phyloP scores from a whole-genome alignment of 805 yeast genomes.

The Hanseniaspora osmophila region DNA sequence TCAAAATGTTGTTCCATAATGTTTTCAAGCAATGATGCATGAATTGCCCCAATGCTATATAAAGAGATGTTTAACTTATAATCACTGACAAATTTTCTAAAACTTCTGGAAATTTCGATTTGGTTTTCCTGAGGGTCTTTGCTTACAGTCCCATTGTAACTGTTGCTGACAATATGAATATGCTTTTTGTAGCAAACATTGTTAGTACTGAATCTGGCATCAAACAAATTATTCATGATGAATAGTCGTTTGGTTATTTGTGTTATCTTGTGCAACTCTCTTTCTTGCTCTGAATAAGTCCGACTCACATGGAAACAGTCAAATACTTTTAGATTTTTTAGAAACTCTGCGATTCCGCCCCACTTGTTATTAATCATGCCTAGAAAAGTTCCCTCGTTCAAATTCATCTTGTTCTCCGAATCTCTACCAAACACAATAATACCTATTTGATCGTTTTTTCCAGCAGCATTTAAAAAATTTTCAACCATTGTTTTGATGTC shows the following conservation, averaged over 20 bases:
- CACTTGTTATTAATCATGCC: slow-evolving; percentile 33
- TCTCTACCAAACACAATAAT: slow-evolving; percentile 34
- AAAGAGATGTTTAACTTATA: background rate
- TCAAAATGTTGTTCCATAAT: slow-evolving; percentile 1
- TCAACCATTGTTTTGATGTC: slow-evolving; percentile 16
- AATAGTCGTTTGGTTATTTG: background rate
- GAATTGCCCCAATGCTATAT: background rate
- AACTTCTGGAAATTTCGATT: background rate
- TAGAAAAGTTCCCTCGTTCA: slow-evolving; percentile 29
- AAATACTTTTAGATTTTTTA: background rate
- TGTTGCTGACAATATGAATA: background rate
- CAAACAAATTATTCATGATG: slow-evolving; percentile 1
- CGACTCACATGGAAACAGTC: slow-evolving; percentile 1
- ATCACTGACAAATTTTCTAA: background rate
- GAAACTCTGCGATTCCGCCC: slow-evolving; percentile 35
- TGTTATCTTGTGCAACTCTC: background rate
- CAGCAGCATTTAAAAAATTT: slow-evolving; percentile 18
- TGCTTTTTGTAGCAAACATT: slow-evolving; percentile 2
- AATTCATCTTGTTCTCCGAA: slow-evolving; percentile 7
- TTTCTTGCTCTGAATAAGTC: background rate
- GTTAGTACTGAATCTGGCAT: background rate
- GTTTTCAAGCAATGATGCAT: background rate
- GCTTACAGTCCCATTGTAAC: background rate
- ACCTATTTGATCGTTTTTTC: slow-evolving; percentile 31
- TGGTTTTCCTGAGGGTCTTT: too few relatives aligned